These are phyloP conservation scores for Volvox carteri DNA, from an alignment of 163 green algal genomes.

Conservation along the genomic window DNA sequence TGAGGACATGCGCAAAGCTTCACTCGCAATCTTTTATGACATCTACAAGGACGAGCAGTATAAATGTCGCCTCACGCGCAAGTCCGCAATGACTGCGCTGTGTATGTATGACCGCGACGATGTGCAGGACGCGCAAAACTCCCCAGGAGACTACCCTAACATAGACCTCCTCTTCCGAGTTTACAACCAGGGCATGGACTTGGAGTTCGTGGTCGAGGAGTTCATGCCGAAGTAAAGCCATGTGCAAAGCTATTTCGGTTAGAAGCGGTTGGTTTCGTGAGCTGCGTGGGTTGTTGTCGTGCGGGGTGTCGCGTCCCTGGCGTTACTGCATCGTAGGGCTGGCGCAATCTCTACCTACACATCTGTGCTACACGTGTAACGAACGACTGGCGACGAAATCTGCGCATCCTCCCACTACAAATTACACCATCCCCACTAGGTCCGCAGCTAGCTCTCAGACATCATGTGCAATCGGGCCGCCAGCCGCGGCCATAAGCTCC, in stretches of 20 bases:
- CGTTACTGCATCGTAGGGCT: no score
- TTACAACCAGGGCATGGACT: slow-evolving; percentile 72
- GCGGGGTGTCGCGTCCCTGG: no score
- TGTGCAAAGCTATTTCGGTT: neutral
- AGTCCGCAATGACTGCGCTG: slow-evolving; percentile 72
- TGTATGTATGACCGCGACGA: slow-evolving; percentile 80
- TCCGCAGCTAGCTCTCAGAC: no score
- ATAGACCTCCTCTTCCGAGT: slow-evolving; percentile 74
- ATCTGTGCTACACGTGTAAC: no score
- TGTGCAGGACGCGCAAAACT: slow-evolving; percentile 57
- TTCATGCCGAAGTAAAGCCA: slow-evolving; percentile 36
- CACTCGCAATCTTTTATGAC: slow-evolving; percentile 77
- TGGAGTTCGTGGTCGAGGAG: slow-evolving; percentile 73
- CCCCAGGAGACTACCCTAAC: slow-evolving; percentile 71
- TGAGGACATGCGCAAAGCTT: slow-evolving; percentile 59
- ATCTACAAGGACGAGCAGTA: slow-evolving; percentile 78
- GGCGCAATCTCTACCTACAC: no score
- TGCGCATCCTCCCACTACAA: no score
- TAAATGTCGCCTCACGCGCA: slow-evolving; percentile 59
- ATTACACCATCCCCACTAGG: no score
- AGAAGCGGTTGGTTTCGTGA: neutral
- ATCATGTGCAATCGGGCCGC: no score
- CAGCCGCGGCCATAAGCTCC: no score
- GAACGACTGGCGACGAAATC: no score
- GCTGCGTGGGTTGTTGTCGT: no score